Evolutionary conservation across 2,329 filamentous ascomycete species (phyloP).

Genomic region (Colletotrichum lini): DNA sequence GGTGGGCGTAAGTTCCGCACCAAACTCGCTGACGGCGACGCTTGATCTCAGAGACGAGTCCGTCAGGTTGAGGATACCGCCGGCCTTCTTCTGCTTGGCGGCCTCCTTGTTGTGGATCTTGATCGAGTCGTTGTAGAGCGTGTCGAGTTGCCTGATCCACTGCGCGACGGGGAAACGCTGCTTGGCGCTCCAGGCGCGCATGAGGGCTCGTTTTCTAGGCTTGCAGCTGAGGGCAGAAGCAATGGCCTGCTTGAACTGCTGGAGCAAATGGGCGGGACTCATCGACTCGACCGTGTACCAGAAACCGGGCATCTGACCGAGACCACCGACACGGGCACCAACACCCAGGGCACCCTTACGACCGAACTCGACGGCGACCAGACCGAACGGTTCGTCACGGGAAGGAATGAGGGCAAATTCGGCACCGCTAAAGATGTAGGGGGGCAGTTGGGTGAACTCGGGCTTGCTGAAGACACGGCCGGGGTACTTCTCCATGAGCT

Average conservation of each 20-base stretch:
- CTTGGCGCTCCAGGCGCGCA: conserved; percentile 75
- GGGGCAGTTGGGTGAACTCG: conserved; percentile 77
- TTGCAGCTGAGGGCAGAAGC: conserved; percentile 72
- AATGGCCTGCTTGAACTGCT: conserved; percentile 76
- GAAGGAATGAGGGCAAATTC: conserved; percentile 79
- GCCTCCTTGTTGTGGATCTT: conserved; percentile 59
- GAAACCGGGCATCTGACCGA: conserved; percentile 81
- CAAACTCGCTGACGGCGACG: conserved; percentile 35
- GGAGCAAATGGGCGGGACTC: conserved; percentile 73
- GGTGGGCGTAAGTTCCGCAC: conserved; percentile 27
- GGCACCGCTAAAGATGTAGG: conserved; percentile 76
- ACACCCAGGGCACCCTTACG: conserved; percentile 78
- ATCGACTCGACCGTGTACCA: conserved; percentile 79
- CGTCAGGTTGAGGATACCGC: conserved; percentile 36
- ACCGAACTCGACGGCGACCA: conserved; percentile 79
- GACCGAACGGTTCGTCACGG: conserved; percentile 77
- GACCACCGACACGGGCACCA: conserved; percentile 75
- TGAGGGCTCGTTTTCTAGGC: conserved; percentile 68
- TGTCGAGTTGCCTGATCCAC: conserved; percentile 76
- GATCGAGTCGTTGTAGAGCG: conserved; percentile 72
- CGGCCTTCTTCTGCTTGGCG: conserved; percentile 41
- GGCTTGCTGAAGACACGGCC: conserved; percentile 77
- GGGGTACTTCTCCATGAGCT: conserved; percentile 76
- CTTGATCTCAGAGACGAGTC: conserved; percentile 37
- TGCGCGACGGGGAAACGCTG: conserved; percentile 78